A percentile compares a stretch with the other conserved stretches of the same genome.
Conservation (phyloP, 345 rosid genomes). For the Gossypium longicalyx region DNA sequence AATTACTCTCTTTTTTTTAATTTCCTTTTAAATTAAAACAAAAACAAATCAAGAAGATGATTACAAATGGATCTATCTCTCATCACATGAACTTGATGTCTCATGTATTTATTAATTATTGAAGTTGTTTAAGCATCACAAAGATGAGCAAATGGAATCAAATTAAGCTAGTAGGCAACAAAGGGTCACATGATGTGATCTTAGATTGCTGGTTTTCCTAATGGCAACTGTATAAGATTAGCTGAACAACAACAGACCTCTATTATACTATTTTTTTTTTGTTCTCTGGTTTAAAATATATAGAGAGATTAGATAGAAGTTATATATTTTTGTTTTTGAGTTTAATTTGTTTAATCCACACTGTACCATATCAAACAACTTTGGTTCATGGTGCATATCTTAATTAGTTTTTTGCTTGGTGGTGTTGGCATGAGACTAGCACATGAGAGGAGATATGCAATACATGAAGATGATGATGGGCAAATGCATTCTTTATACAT, state of each 20-base stretch:
- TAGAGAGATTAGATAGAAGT: background rate
- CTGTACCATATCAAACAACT: background rate
- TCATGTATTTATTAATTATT: background rate
- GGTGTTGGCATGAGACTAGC: slow-evolving; percentile 10
- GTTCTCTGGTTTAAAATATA: background rate
- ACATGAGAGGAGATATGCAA: slow-evolving; percentile 8
- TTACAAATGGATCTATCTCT: slow-evolving; percentile 15
- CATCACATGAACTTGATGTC: slow-evolving; percentile 24
- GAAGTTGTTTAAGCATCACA: background rate
- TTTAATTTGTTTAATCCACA: background rate
- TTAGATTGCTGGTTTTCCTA: slow-evolving; percentile 13
- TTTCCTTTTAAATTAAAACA: background rate
- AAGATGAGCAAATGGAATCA: background rate
- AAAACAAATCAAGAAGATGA: background rate
- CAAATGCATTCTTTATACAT: background rate
- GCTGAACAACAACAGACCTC: background rate
- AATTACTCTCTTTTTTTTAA: background rate
- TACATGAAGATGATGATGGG: background rate
- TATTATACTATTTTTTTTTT: background rate
- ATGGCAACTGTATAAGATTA: background rate
- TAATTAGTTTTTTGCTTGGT: slow-evolving; percentile 1
- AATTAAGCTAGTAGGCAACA: background rate
- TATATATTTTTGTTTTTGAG: background rate
- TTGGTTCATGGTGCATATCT: background rate
- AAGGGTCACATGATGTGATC: slow-evolving; percentile 25